Percentiles rank a stretch among this genome's conserved stretches.
phyloP scores from a whole-genome alignment of 768 basidiomycete species.

The Leucocoprinus birnbaumii region DNA sequence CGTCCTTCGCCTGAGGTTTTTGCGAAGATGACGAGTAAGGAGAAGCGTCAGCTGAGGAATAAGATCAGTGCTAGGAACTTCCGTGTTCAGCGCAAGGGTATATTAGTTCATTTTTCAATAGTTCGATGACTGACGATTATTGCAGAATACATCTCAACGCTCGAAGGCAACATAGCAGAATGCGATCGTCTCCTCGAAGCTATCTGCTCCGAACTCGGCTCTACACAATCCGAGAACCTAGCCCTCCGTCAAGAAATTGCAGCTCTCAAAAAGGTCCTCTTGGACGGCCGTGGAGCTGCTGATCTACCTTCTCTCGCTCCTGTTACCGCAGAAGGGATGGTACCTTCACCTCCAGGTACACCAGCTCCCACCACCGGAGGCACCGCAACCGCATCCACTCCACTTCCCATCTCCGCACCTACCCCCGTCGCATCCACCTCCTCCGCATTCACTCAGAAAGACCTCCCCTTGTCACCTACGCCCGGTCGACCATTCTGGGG shows the following conservation, averaged over 20 bases:
- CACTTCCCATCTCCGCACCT: not conserved
- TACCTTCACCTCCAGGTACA: not conserved
- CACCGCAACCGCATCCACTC: not conserved
- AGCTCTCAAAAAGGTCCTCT: slow-evolving; percentile 69
- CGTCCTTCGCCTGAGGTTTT: slow-evolving; percentile 90
- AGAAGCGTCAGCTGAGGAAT: slow-evolving; percentile 94
- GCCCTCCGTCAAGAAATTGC: slow-evolving; percentile 79
- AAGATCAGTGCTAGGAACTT: slow-evolving; percentile 97
- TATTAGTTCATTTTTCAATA: slow-evolving; percentile 16
- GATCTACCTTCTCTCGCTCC: slow-evolving; percentile 26
- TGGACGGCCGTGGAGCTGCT: slow-evolving; percentile 51
- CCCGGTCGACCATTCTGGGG: slow-evolving; percentile 71
- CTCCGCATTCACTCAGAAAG: slow-evolving; percentile 80
- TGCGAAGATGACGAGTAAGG: slow-evolving; percentile 91
- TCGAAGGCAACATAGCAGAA: slow-evolving; percentile 92
- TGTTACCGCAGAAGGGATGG: slow-evolving; percentile 6
- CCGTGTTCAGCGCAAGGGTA: slow-evolving; percentile 92
- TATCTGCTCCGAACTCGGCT: slow-evolving; percentile 80
- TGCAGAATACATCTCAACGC: slow-evolving; percentile 88
- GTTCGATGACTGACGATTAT: slow-evolving; percentile 1
- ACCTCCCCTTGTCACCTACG: slow-evolving; percentile 58
- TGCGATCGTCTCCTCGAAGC: slow-evolving; percentile 88
- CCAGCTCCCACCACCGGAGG: not conserved
- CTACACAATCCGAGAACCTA: slow-evolving; percentile 75
- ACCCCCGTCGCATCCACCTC: slow-evolving; percentile 46